phyloP scores from a whole-genome alignment of 148 eudicot genomes.

The Arctostaphylos glauca region DNA sequence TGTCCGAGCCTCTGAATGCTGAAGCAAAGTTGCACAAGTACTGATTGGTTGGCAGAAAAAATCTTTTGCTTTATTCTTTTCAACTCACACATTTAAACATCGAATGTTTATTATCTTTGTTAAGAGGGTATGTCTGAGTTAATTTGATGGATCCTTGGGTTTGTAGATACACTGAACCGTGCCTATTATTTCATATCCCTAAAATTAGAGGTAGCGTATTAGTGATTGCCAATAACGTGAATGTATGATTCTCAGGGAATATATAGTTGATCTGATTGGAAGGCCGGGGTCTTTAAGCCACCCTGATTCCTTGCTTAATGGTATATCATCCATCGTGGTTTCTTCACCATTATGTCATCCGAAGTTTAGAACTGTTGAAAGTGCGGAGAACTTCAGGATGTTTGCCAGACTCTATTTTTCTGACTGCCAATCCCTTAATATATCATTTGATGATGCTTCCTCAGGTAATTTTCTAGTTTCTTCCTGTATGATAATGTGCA shows the following conservation, averaged over 20 bases:
- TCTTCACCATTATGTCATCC: conserved; percentile 33
- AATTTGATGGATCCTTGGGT: neutral
- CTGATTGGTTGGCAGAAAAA: neutral
- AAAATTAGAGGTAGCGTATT: neutral
- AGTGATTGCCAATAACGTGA: neutral
- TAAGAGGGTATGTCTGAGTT: neutral
- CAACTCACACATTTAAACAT: neutral
- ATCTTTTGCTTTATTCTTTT: neutral
- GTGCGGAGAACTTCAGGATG: conserved; percentile 14
- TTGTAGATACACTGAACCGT: neutral
- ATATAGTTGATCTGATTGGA: conserved; percentile 28
- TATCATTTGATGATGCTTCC: conserved; percentile 20
- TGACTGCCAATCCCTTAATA: conserved; percentile 23
- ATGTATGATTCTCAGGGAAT: conserved; percentile 22
- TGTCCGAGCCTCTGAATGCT: neutral
- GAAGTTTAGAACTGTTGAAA: conserved; percentile 15
- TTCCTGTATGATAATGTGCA: neutral
- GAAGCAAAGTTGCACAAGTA: neutral
- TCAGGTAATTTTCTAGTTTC: conserved; percentile 9
- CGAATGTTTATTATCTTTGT: neutral
- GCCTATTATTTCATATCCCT: neutral
- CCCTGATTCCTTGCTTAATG: conserved; percentile 28
- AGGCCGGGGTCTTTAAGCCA: conserved; percentile 27
- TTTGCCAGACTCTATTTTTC: conserved; percentile 23
- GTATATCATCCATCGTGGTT: conserved; percentile 24